Base-by-base conservation (phyloP, 139 green algal genomes). In the Choricystis sp. region DNA sequence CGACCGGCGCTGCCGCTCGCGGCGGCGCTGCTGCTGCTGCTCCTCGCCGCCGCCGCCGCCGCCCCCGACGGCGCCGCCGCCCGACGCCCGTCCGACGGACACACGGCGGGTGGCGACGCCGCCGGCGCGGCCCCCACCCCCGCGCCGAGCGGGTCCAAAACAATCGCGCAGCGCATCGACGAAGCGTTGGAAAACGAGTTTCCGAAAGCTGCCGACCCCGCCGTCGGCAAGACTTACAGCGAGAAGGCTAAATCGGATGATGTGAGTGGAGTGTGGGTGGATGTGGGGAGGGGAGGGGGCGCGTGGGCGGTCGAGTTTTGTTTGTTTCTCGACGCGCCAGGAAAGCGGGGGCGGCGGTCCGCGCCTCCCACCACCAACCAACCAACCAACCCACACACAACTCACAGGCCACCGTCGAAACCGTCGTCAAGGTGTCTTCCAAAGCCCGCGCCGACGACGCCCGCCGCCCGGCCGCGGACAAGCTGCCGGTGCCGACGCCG, bases 181-280 rank as follows among this genome's bases (percentile, higher is more conserved):
- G 72, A 79, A 16, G 76, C 72, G 1, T 65, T 88, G n/a, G 68
- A 78, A 22, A 75, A 87, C 64, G 81, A 88, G 66, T 88, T 88
- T 63, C 72, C 66, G 2, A 56, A 82, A 48, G 69, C 83, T 49
- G 78, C 69, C 25, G 72, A 74, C 29, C 59, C 24, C 26, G 64
- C 48, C 0, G 75, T 73, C 24, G 81, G 80, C 28, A 82, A 82
- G 64, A 75, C 74, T 3, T 88, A 72, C 67, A 86, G 83, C 29
- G 75, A 84, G 27, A 86, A 77, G 2, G 70, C 74, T 1, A 63
- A 72, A 20, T 66, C 71, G 4, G 70, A 71, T 2, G 76, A 83
- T 61, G 77, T 81, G 59, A 40, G 71, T 2, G 26, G 67, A 21
- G 57, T 26, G 60, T 56, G 2, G 29, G 48, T 26, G 20, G 49